Evolutionary conservation across 2,329 filamentous ascomycete genomes (phyloP).

Genomic region (Fusarium xylarioides): DNA sequence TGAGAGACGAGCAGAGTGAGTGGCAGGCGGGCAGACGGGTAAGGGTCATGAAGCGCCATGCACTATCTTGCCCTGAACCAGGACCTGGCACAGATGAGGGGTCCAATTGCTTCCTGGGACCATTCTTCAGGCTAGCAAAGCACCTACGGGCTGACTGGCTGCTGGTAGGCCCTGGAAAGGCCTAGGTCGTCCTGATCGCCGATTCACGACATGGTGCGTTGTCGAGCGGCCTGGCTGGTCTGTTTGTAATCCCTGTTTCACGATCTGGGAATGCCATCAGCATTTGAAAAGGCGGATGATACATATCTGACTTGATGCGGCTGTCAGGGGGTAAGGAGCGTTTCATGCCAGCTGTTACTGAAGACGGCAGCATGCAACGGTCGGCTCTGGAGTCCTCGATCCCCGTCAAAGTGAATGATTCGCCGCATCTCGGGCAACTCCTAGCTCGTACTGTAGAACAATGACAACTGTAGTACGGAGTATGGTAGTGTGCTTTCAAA

Average conservation of each 20-base stretch:
- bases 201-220: conserved; percentile 26
- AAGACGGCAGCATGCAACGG: not conserved
- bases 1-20: not conserved
- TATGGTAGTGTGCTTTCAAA: not conserved
- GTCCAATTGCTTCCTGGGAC: conserved; percentile 4
- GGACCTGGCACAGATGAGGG: conserved; percentile 22
- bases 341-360: not conserved
- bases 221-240: conserved; percentile 30
- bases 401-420: not conserved
- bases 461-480: not conserved
- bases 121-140: conserved; percentile 17
- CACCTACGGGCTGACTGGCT: conserved; percentile 9
- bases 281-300: not conserved
- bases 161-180: not conserved
- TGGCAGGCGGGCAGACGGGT: not conserved
- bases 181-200: conserved; percentile 30
- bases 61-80: conserved; percentile 16
- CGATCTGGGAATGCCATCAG: not conserved
- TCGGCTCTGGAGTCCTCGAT: conserved; percentile 7
- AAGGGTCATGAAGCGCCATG: conserved; percentile 2
- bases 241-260: conserved; percentile 8
- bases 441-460: not conserved
- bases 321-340: not conserved
- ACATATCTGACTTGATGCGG: not conserved
- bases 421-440: conserved; percentile 4